Evolutionary conservation across 202 grass and related monocot genomes (phyloP), one percentile per base, ranked within the genome.

Genomic region (Dendrocalamus latiflorus): DNA sequence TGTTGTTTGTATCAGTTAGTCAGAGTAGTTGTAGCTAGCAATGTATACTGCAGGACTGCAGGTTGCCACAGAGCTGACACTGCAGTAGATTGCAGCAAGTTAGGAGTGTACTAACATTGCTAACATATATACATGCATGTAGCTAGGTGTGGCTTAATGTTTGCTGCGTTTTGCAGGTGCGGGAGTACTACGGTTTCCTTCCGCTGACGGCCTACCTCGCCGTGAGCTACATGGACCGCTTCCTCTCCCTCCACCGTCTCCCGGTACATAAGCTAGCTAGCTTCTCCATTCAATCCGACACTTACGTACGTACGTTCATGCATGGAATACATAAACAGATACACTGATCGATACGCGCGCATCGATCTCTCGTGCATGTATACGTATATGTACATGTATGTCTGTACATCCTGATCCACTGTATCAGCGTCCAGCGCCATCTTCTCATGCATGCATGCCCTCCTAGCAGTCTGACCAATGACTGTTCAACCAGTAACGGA

Each of bases 171-270:
- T 16, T 76, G 71, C 86, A 97, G 94, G 94, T 91, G 58, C 79
- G 65, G 4, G 74, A 65, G n/a, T 81, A 76, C 82, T 86, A 97
- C 17, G 38, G 84, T 55, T 90, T 97, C 62, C 87, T 88, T 43
- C 94, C 94, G 4, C 33, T 88, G 70, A 97, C 94, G 60, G 89
- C 89, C 16, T 97, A 93, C 86, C 89, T 93, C 61, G 91, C 91
- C 36, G 94, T 97, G 26, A 90, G 85, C 71, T 97, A 97, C 89
- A 84, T 91, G 87, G 94, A 97, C 68, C 74, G 91, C 59, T 97
- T 93, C 86, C 82, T 97, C 55, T 91, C 89, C 24, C 75, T 86
- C 65, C 89, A 88, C 48, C 69, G 53, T 48, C 63, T 97, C 68
- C 70, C 78, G 84, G 94, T 96, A 91, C 37, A 17, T 63, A 33